These are phyloP conservation scores for Zanthoxylum bungeanum DNA, from an alignment of 345 rosid species.

Conservation along the genomic window DNA sequence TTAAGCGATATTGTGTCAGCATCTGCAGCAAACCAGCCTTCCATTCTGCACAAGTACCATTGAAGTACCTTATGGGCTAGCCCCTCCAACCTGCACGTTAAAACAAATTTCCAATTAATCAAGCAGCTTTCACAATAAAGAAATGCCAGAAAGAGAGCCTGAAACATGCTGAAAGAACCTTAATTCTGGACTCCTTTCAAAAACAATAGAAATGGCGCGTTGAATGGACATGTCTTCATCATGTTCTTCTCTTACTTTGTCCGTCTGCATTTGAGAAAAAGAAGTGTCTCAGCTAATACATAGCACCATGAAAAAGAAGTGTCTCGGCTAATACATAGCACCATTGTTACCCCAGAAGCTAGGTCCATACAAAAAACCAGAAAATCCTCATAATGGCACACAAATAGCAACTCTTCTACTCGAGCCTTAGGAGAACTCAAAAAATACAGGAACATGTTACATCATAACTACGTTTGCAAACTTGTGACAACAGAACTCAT, in stretches of 20 bases:
- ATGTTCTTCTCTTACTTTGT: constrained; percentile 62
- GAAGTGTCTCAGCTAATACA: constrained; percentile 12
- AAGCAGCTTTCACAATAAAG: not conserved
- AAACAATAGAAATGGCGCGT: constrained; percentile 65
- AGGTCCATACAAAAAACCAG: not conserved
- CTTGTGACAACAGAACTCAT: constrained; percentile 1
- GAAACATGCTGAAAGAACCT: constrained; percentile 40
- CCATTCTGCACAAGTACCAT: constrained; percentile 98
- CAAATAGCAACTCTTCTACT: not conserved
- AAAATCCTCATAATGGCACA: not conserved
- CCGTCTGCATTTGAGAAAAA: constrained; percentile 51
- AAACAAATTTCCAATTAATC: constrained; percentile 13
- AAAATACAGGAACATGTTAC: not conserved
- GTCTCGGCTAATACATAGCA: constrained; percentile 1
- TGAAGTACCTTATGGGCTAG: constrained; percentile 80
- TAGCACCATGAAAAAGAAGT: constrained; percentile 4
- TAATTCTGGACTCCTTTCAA: constrained; percentile 72
- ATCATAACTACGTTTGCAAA: not conserved
- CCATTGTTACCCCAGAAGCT: not conserved
- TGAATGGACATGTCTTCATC: constrained; percentile 72
- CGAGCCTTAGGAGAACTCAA: not conserved
- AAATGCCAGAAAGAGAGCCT: not conserved
- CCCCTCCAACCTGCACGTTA: constrained; percentile 63
- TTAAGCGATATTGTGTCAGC: constrained; percentile 85
- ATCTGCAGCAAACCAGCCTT: constrained; percentile 99